Evolutionary conservation across 2,329 filamentous ascomycete species (phyloP), one percentile per base, ranked within the genome.

Genomic region (Talaromyces sp.): DNA sequence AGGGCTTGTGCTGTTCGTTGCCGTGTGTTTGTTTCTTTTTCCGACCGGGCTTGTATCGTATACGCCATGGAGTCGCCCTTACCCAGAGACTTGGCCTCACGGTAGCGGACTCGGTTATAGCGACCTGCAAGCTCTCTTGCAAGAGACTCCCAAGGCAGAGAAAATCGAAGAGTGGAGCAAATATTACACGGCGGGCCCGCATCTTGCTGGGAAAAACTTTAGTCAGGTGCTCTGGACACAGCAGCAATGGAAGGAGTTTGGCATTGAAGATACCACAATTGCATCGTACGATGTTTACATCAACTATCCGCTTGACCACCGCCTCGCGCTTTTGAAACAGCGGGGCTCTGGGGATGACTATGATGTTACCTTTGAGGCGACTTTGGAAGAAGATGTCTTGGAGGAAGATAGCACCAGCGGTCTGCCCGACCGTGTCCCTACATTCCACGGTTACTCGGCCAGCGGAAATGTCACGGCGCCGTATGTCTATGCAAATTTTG

Each of bases 371-470:
- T 96, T 88, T 69, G 86, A 92, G 70, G 93, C 93, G 0, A 87
- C 85, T 1, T 77, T 98, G 46, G 86, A 90, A 67, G 95, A 99
- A 74, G 91, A 96, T 70, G 82, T 93, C 1, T 78, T 98, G 5
- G 82, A 91, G 0, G 88, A 96, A 57, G 95, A 99, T 72, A 84
- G 86, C 3, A 96, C 92, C 0, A 91, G 87, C 19, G 83, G 86
- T 24, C 79, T 91, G 52, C 76, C 83, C 10, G 84, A 92, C 68
- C 82, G 91, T 31, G 83, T 98, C 26, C 92, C 93, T 1, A 93
- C 89, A 0, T 98, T 98, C 78, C 93, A 98, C 71, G 95, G 93
- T 58, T 98, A 97, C 75, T 96, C 91, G 4, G 92, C 92, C 4
- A 93, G 82, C 62, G 93, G 93, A 29, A 96, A 98, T 73, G 93